These are phyloP conservation scores for Penicillium arizonense DNA, from an alignment of 495 filamentous ascomycete genomes.

Conservation along the genomic window DNA sequence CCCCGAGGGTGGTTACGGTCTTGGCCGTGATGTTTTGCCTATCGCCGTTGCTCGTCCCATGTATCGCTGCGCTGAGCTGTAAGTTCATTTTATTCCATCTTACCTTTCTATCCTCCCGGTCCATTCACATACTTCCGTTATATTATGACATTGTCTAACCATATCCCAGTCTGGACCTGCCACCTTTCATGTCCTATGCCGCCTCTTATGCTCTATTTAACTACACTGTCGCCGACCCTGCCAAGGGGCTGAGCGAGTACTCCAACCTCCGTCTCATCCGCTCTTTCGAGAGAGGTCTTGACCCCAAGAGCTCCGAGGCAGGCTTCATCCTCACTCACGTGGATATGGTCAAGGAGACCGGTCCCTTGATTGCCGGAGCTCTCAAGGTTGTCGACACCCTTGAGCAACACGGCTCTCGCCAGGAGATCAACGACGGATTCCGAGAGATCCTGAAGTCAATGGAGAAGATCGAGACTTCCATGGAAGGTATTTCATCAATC, in stretches of 20 bases:
- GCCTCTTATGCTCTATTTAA: conserved; percentile 91
- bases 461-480: conserved; percentile 67
- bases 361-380: conserved; percentile 65
- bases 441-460: conserved; percentile 59
- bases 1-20: conserved; percentile 65
- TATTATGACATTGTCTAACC: conserved; percentile 10
- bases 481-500: conserved; percentile 60
- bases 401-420: conserved; percentile 42
- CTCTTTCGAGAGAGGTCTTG: conserved; percentile 83
- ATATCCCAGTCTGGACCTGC: conserved; percentile 38
- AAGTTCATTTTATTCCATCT: conserved; percentile 40
- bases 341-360: conserved; percentile 80
- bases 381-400: conserved; percentile 63
- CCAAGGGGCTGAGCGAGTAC: conserved; percentile 61
- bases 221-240: conserved; percentile 68
- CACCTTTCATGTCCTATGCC: conserved; percentile 95
- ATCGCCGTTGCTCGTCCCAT: conserved; percentile 70
- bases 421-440: conserved; percentile 63
- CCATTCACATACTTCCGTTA: not conserved
- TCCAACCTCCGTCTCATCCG: conserved; percentile 81
- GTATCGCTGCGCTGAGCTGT: conserved; percentile 75
- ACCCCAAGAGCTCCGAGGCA: conserved; percentile 83
- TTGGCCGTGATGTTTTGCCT: conserved; percentile 70
- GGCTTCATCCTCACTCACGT: conserved; percentile 84
- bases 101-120: not conserved